phyloP scores from a whole-genome alignment of 805 yeast genomes.

The Ogataea thermomethanolica region DNA sequence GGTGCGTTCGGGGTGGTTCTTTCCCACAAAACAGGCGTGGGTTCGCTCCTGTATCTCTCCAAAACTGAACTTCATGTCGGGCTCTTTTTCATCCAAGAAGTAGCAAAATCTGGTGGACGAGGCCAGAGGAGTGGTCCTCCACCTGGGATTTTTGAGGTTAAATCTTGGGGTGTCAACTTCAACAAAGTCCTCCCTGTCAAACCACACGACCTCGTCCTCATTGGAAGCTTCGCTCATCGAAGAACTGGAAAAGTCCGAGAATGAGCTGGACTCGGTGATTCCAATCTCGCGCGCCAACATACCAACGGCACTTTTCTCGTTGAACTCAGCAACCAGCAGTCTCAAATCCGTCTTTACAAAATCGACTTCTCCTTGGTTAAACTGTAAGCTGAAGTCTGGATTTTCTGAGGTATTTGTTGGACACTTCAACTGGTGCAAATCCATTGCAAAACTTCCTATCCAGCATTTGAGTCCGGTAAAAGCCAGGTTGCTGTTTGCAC shows the following conservation, averaged over 20 bases:
- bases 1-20: constrained; percentile 52
- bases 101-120: constrained; percentile 59
- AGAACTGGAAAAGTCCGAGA: constrained; percentile 20
- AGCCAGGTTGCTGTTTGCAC: constrained; percentile 43
- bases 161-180: constrained; percentile 57
- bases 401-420: constrained; percentile 28
- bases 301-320: constrained; percentile 48
- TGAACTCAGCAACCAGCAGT: constrained; percentile 59
- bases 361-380: constrained; percentile 69
- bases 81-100: constrained; percentile 47
- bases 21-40: constrained; percentile 62
- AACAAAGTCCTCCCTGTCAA: constrained; percentile 69
- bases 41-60: constrained; percentile 51
- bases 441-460: constrained; percentile 53
- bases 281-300: constrained; percentile 36
- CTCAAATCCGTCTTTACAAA: constrained; percentile 67
- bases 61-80: constrained; percentile 51
- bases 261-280: constrained; percentile 17
- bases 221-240: constrained; percentile 17
- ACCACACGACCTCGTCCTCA: constrained; percentile 45
- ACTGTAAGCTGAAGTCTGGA: constrained; percentile 51
- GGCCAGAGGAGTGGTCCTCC: constrained; percentile 47
- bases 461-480: constrained; percentile 71
- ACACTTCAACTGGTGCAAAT: constrained; percentile 57
- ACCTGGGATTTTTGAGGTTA: constrained; percentile 39